Base-by-base conservation (phyloP, 441 rosid genomes). In the Syzygium syzygioides region DNA sequence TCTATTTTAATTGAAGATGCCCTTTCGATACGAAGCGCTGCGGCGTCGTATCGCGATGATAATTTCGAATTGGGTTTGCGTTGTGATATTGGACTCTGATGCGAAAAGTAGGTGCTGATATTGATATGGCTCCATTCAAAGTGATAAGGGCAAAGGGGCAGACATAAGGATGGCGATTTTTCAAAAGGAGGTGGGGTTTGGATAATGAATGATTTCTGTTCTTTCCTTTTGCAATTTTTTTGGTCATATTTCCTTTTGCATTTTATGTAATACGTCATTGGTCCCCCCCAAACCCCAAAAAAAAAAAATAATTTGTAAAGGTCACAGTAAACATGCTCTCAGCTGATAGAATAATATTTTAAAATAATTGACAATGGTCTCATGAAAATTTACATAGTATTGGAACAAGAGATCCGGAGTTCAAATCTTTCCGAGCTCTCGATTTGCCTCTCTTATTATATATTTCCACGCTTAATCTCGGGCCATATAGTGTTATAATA, bases 331-430 rank as follows among this genome's bases (percentile, higher is more conserved):
- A 7, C 5, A 20, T 71, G 2, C 4, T 9, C 18, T 18, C 2
- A 0, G 1, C 34, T 68, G 1, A 32, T 2, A 2, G 3, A 68
- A 18, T 34, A 68, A 34, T 2, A 4, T 68, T 17, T 71, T 37
- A 37, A 20, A 37, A 71, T 0, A 20, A 1, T 37, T 37, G 2
- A 20, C 6, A 20, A 0, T 71, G 3, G 5, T 37, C 4, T 7
- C 0, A 10, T 0, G 5, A 68, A 66, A 9, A 66, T 2, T 4
- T 9, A 9, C 10, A 4, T 5, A 4, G 1, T 19, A 68, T 3
- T 10, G 20, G 4, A 68, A 2, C 25, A 6, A 0, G 15, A 10
- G 37, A 14, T 20, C 9, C 1, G 10, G 3, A 20, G 2, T 71
- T 34, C 28, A 37, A 34, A 37, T 19, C 48, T 71, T 48, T 34